These are phyloP conservation scores for Candida ficus DNA, from an alignment of 805 yeast genomes.

Conservation along the genomic window DNA sequence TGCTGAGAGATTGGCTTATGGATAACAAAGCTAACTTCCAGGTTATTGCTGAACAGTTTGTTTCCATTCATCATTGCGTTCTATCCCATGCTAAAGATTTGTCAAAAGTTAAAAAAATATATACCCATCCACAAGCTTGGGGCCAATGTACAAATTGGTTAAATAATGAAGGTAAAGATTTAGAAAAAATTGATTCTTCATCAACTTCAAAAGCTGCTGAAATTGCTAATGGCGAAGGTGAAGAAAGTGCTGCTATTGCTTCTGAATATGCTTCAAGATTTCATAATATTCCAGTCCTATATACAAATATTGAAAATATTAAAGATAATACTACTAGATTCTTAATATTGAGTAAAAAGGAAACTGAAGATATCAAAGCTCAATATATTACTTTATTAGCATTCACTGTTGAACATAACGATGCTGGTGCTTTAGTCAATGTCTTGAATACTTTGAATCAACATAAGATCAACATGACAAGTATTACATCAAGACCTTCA, in stretches of 20 bases:
- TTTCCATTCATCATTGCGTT: conserved; percentile 75
- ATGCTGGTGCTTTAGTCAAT: conserved; percentile 70
- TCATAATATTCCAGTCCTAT: conserved; percentile 51
- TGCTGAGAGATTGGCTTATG: conserved; percentile 61
- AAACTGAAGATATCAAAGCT: conserved; percentile 7
- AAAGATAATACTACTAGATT: conserved; percentile 82
- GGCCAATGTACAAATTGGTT: conserved; percentile 75
- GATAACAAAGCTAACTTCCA: conserved; percentile 28
- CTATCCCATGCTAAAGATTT: conserved; percentile 43
- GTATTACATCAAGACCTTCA: conserved; percentile 77
- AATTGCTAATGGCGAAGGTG: conserved; percentile 40
- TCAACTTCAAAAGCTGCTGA: conserved; percentile 88
- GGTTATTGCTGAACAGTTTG: conserved; percentile 76
- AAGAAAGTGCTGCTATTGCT: conserved; percentile 63
- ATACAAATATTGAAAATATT: conserved; percentile 62
- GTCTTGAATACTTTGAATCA: conserved; percentile 54
- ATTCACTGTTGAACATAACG: conserved; percentile 58
- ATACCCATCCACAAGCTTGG: conserved; percentile 98
- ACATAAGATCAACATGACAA: conserved; percentile 56
- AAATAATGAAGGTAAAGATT: conserved; percentile 27
- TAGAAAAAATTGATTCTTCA: conserved; percentile 55
- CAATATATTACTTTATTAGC: conserved; percentile 48
- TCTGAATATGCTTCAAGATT: conserved; percentile 61
- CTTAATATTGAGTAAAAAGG: conserved; percentile 50
- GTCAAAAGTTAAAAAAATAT: conserved; percentile 47